These are phyloP conservation scores for Boechera stricta DNA, from an alignment of 345 rosid genomes.

Conservation along the genomic window DNA sequence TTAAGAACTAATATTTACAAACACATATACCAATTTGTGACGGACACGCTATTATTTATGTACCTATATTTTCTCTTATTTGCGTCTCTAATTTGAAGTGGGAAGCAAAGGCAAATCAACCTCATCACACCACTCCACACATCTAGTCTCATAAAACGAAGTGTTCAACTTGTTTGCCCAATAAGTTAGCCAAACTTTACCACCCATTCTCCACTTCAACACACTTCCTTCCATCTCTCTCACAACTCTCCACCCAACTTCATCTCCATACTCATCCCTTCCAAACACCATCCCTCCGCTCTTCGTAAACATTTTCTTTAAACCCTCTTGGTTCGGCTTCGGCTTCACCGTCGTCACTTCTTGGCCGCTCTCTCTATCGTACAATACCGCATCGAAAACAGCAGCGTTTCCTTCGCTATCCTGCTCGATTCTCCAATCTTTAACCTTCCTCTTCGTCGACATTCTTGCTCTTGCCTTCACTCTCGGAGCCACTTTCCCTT, in stretches of 20 bases:
- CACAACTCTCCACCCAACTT: constrained; percentile 76
- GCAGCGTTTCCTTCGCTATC: constrained; percentile 82
- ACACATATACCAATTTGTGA: not conserved
- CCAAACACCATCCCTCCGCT: constrained; percentile 78
- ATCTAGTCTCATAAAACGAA: constrained; percentile 70
- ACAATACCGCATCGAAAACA: constrained; percentile 68
- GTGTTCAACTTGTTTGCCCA: constrained; percentile 63
- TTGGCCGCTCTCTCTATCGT: constrained; percentile 56
- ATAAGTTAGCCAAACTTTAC: constrained; percentile 77
- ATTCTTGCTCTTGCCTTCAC: constrained; percentile 61
- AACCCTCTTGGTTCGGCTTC: constrained; percentile 41
- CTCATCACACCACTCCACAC: constrained; percentile 88
- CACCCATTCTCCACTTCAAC: constrained; percentile 87
- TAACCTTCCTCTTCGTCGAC: constrained; percentile 58
- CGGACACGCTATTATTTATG: not conserved
- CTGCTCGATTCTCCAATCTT: constrained; percentile 84
- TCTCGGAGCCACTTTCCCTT: constrained; percentile 48
- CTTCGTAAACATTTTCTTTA: constrained; percentile 64
- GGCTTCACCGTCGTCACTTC: constrained; percentile 51
- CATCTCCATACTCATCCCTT: constrained; percentile 74
- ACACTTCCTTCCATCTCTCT: constrained; percentile 95
- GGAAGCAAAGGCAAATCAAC: constrained; percentile 81
- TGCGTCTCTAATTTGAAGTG: constrained; percentile 23
- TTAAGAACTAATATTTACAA: constrained; percentile 20
- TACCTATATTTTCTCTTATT: not conserved